Percentiles rank a stretch among this genome's conserved stretches.
phyloP scores from a whole-genome alignment of 192 early-diverging fungal species.

The Coemansia sp. region DNA sequence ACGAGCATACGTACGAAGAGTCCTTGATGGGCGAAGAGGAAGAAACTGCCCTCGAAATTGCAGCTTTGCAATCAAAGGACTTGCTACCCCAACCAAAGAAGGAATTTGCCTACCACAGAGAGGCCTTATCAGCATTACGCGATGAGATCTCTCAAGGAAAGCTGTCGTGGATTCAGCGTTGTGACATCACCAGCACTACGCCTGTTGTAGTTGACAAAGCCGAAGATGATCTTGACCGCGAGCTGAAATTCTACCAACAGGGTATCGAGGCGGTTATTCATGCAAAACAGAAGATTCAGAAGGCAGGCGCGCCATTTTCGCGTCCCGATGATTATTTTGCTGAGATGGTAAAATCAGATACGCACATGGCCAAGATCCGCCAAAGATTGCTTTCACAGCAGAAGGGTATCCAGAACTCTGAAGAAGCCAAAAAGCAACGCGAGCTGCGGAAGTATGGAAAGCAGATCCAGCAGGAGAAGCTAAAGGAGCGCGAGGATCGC shows the following conservation, averaged over 20 bases:
- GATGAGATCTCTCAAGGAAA: slow-evolving; percentile 64
- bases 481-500: slow-evolving; percentile 79
- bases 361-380: slow-evolving; percentile 89
- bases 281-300: slow-evolving; percentile 63
- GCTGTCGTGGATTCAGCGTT: slow-evolving; percentile 71
- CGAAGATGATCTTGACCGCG: slow-evolving; percentile 88
- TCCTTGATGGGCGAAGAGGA: slow-evolving; percentile 40
- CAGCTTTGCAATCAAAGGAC: slow-evolving; percentile 36
- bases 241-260: slow-evolving; percentile 91
- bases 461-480: slow-evolving; percentile 92
- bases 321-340: slow-evolving; percentile 96
- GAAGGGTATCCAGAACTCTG: slow-evolving; percentile 73
- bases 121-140: slow-evolving; percentile 59
- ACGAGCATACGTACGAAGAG: slow-evolving; percentile 20
- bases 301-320: slow-evolving; percentile 70
- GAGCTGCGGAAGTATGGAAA: slow-evolving; percentile 97
- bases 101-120: slow-evolving; percentile 45
- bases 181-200: slow-evolving; percentile 59
- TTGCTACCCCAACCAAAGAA: slow-evolving; percentile 27
- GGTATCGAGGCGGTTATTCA: slow-evolving; percentile 74
- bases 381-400: slow-evolving; percentile 83
- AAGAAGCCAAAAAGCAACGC: slow-evolving; percentile 82
- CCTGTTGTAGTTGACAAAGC: slow-evolving; percentile 62
- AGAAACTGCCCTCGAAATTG: slow-evolving; percentile 53
- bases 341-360: slow-evolving; percentile 97